phyloP scores from a whole-genome alignment of 495 filamentous ascomycete genomes.

The Mytilinidion resinicola region DNA sequence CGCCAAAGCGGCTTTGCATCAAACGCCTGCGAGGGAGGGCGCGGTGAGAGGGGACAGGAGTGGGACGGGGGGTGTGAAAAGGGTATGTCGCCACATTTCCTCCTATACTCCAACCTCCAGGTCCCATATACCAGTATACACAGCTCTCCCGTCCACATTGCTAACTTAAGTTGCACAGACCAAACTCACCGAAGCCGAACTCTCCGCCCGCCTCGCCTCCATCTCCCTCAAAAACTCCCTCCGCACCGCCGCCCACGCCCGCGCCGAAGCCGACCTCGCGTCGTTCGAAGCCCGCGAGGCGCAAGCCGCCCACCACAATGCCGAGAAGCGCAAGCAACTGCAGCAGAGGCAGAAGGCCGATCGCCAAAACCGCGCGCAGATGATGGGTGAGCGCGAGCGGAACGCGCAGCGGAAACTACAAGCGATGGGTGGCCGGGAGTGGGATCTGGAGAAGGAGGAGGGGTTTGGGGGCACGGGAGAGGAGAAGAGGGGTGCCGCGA shows the following conservation, averaged over 20 bases:
- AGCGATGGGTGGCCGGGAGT: constrained; percentile 60
- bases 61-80: constrained; percentile 58
- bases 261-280: constrained; percentile 62
- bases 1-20: constrained; percentile 2
- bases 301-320: constrained; percentile 35
- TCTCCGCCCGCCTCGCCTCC: constrained; percentile 52
- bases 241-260: constrained; percentile 54
- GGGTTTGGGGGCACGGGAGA: constrained; percentile 42
- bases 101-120: background rate
- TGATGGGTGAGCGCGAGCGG: constrained; percentile 65
- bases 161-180: constrained; percentile 35
- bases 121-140: background rate
- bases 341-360: constrained; percentile 51
- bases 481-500: constrained; percentile 40
- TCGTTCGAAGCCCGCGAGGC: constrained; percentile 61
- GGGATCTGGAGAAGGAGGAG: constrained; percentile 70
- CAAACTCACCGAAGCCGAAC: constrained; percentile 64
- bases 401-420: constrained; percentile 66
- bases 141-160: background rate
- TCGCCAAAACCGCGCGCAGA: constrained; percentile 47
- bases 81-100: constrained; percentile 29
- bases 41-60: constrained; percentile 64
- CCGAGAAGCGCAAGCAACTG: constrained; percentile 14
- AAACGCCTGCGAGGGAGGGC: constrained; percentile 22
- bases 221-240: constrained; percentile 54